Percentiles rank a stretch among this genome's conserved stretches.
Conservation (phyloP, 2,329 filamentous ascomycete species). For the Penicillium polonicum region DNA sequence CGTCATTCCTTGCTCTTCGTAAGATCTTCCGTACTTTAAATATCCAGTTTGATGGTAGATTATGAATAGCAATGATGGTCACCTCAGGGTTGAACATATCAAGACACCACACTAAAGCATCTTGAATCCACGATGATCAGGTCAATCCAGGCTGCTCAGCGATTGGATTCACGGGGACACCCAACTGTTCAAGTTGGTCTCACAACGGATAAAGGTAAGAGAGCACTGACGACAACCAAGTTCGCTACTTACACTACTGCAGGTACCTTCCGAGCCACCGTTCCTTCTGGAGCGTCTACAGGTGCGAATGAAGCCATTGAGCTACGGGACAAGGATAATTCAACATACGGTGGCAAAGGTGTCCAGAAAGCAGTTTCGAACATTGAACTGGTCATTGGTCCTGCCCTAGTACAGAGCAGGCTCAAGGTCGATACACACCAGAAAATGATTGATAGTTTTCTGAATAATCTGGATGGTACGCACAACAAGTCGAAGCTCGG, state of each 20-base stretch:
- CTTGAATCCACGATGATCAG: not conserved
- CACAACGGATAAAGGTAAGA: not conserved
- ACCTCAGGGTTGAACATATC: no score
- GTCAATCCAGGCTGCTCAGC: not conserved
- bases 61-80: not conserved
- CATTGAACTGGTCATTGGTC: not conserved
- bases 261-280: not conserved
- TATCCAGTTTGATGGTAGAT: not conserved
- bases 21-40: not conserved
- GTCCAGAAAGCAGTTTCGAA: not conserved
- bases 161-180: not conserved
- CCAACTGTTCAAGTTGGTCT: not conserved
- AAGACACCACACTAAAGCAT: not conserved
- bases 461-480: not conserved
- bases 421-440: not conserved
- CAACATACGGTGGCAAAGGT: not conserved
- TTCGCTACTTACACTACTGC: not conserved
- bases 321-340: not conserved
- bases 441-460: not conserved
- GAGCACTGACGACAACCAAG: no score
- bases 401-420: not conserved
- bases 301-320: not conserved
- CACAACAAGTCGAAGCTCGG: not conserved
- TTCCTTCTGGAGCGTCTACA: not conserved
- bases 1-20: not conserved